These are phyloP conservation scores for Pythium grandisporangium DNA, from an alignment of 352 stramenopile species.

Conservation along the genomic window DNA sequence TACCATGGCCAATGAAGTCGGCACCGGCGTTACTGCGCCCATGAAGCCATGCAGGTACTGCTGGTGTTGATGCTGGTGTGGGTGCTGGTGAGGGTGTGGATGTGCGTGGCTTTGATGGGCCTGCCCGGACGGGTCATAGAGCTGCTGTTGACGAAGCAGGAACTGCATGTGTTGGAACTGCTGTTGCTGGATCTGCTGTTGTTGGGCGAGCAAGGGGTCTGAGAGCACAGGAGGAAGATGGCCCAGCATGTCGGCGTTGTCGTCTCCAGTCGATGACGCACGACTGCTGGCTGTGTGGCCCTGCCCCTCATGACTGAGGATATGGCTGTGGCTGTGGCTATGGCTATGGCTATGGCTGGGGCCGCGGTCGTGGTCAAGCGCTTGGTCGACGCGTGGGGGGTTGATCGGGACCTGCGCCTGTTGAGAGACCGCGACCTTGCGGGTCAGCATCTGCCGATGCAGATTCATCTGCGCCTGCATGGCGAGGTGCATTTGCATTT, in stretches of 20 bases:
- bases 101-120: too few species aligned
- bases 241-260: not conserved
- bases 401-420: constrained; percentile 3
- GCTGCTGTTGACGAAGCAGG: not conserved
- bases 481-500: constrained; percentile 73
- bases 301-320: too few species aligned
- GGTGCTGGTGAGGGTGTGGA: too few species aligned
- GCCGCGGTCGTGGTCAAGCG: not conserved
- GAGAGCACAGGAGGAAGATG: not conserved
- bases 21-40: too few species aligned
- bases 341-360: not conserved
- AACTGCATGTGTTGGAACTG: too few species aligned
- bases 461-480: constrained; percentile 87
- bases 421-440: constrained; percentile 78
- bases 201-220: not conserved
- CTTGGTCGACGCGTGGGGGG: not conserved
- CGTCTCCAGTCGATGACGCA: too few species aligned
- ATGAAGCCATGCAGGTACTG: too few species aligned
- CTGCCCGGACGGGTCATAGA: not conserved
- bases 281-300: too few species aligned
- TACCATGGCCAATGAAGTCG: too few species aligned
- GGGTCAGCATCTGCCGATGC: constrained; percentile 80
- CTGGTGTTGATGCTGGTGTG: not conserved
- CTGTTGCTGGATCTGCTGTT: not conserved
- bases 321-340: too few species aligned